Base-by-base conservation (phyloP, 1,284 basidiomycete species). In the Apiotrichum domesticum region DNA sequence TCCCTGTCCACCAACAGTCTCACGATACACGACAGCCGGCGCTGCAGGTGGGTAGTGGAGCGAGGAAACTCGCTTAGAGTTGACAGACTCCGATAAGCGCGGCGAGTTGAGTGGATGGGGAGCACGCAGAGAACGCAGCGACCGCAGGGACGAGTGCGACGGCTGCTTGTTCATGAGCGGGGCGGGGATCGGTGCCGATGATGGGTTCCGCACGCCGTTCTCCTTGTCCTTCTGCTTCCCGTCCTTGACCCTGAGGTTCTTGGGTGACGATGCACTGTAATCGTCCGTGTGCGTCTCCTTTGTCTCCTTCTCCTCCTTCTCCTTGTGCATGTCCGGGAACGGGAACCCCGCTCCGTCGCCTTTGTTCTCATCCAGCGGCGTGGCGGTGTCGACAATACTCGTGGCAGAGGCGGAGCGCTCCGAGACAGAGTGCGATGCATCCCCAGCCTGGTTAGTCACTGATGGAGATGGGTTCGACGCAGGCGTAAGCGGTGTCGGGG, bases 61-160 rank as follows among this genome's bases (percentile, higher is more conserved):
- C 32, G 61, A 63, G n/a, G 68, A 62, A 4, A 65, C 63, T 32
- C 66, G 56, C 46, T 63, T 56, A 32, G 62, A 46, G 21, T 55
- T 57, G 4, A 41, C 40, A 41, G 58, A 66, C 11, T 63, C 62
- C 21, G 58, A 43, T 15, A 56, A 51, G 35, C 35, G 37, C 6
- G 72, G 70, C 11, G 69, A 70, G 53, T 75, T 75, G 55, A 75
- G 68, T 11, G 73, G 73, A 52, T 75, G 73, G 29, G 73, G 72
- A 0, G 72, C 73, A 10, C 73, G 69, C 34, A 72, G 64, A 15
- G 70, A 72, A 52, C 69, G 68, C 11, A 71, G 63, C 9, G 69
- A 71, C 8, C 73, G 69, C 6, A 74, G 55, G 3, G 71, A 73
- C 1, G 69, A 66, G 50, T 72, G 65, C 33, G 68, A 71, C 32